Evolutionary conservation across 2,329 filamentous ascomycete genomes (phyloP).

Genomic region (Penicillium glabrum): DNA sequence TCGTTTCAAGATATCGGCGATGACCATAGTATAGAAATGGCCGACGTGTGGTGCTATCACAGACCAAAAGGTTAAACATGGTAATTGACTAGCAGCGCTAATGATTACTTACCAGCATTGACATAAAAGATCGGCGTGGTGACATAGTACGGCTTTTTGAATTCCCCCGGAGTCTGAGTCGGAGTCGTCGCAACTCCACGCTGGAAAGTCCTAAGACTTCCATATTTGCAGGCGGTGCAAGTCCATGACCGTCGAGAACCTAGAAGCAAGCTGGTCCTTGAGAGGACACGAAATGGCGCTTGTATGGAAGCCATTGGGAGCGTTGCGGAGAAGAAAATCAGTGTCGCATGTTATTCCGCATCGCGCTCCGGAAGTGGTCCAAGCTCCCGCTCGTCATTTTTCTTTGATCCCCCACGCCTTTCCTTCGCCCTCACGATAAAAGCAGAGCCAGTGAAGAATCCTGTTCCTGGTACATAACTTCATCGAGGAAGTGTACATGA

Average conservation of each 20-base stretch:
- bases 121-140: constrained; percentile 99
- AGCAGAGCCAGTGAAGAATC: background rate
- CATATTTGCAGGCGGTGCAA: constrained; percentile 30
- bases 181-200: constrained; percentile 33
- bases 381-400: constrained; percentile 32
- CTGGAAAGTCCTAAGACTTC: constrained; percentile 16
- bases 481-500: background rate
- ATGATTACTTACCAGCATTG: constrained; percentile 71
- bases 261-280: constrained; percentile 30
- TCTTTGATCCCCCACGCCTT: constrained; percentile 7
- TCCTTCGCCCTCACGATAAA: background rate
- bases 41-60: constrained; percentile 84
- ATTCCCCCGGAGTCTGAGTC: constrained; percentile 15
- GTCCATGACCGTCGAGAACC: constrained; percentile 27
- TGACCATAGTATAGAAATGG: constrained; percentile 89
- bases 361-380: constrained; percentile 33
- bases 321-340: constrained; percentile 12
- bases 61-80: background rate
- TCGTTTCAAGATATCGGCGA: constrained; percentile 87
- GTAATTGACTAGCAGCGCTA: background rate
- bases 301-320: constrained; percentile 30
- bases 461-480: background rate
- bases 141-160: constrained; percentile 83
- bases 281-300: constrained; percentile 30
- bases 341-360: constrained; percentile 26